These are phyloP conservation scores for Mollisiaceae sp. DNA, from an alignment of 2,329 filamentous ascomycete genomes.

Conservation along the genomic window DNA sequence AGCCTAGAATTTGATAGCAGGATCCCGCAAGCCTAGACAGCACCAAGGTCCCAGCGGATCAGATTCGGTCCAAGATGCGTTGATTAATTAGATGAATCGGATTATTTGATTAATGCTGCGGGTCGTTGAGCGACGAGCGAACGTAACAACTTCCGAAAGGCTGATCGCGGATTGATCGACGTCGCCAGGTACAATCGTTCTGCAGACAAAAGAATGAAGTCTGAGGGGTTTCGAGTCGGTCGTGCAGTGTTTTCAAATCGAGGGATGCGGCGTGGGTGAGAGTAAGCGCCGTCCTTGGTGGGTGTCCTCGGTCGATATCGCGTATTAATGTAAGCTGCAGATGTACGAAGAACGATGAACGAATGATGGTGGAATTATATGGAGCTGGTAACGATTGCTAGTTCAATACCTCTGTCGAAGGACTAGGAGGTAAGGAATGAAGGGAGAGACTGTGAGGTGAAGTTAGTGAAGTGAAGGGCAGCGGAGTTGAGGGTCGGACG, in stretches of 20 bases:
- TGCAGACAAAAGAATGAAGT: slow-evolving; percentile 30
- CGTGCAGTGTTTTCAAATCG: not conserved
- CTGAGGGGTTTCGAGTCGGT: not conserved
- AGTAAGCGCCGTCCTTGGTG: slow-evolving; percentile 15
- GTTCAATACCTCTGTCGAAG: slow-evolving; percentile 22
- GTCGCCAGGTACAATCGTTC: slow-evolving; percentile 15
- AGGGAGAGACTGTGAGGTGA: slow-evolving; percentile 32
- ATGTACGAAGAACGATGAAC: slow-evolving; percentile 10
- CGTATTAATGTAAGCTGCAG: slow-evolving; percentile 20
- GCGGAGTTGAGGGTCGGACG: slow-evolving; percentile 21
- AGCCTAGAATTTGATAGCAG: slow-evolving; percentile 21
- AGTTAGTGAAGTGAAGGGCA: slow-evolving; percentile 15
- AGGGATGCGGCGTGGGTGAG: slow-evolving; percentile 11
- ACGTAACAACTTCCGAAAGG: slow-evolving; percentile 6
- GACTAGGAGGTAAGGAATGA: slow-evolving; percentile 30
- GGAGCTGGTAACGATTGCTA: slow-evolving; percentile 23
- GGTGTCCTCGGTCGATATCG: slow-evolving; percentile 14
- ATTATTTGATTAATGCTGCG: not conserved
- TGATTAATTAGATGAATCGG: slow-evolving; percentile 16
- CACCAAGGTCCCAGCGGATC: slow-evolving; percentile 1
- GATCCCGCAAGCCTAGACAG: slow-evolving; percentile 8
- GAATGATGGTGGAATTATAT: slow-evolving; percentile 22
- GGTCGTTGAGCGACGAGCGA: slow-evolving; percentile 12
- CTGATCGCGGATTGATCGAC: slow-evolving; percentile 10
- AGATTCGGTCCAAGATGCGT: slow-evolving; percentile 8